phyloP scores from a whole-genome alignment of 805 yeast species.

The Ogataea paraovalis region DNA sequence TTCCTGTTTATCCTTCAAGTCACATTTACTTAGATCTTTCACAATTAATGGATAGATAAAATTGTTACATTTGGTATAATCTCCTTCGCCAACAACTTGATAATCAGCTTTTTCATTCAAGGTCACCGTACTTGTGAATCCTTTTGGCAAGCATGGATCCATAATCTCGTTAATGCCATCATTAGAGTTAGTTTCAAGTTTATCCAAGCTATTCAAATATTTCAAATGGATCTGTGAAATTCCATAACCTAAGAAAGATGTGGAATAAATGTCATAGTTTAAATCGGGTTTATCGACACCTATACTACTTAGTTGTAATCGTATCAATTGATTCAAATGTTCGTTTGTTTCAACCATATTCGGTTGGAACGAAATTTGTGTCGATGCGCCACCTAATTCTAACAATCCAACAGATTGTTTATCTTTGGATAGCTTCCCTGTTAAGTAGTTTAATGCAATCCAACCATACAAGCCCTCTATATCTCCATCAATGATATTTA shows the following conservation, averaged over 20 bases:
- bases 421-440: slow-evolving; percentile 38
- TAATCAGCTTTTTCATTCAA: slow-evolving; percentile 12
- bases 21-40: slow-evolving; percentile 20
- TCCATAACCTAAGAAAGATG: slow-evolving; percentile 59
- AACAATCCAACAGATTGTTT: slow-evolving; percentile 49
- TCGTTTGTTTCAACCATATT: slow-evolving; percentile 40
- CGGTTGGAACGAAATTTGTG: slow-evolving; percentile 64
- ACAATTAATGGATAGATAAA: slow-evolving; percentile 44
- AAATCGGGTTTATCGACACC: slow-evolving; percentile 24
- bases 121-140: slow-evolving; percentile 25
- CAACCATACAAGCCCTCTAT: slow-evolving; percentile 65
- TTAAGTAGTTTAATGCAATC: slow-evolving; percentile 56
- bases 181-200: slow-evolving; percentile 2
- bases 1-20: slow-evolving; percentile 17
- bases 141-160: slow-evolving; percentile 60
- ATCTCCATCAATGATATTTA: slow-evolving; percentile 60
- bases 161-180: slow-evolving; percentile 9
- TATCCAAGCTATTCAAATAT: slow-evolving; percentile 37
- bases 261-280: slow-evolving; percentile 45
- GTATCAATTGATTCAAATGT: slow-evolving; percentile 44
- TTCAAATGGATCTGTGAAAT: slow-evolving; percentile 49
- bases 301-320: slow-evolving; percentile 38
- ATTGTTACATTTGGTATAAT: slow-evolving; percentile 45
- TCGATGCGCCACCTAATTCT: slow-evolving; percentile 64
- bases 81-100: slow-evolving; percentile 46